Conservation (phyloP, 129 eudicot species). For the Flaveria brownii region DNA sequence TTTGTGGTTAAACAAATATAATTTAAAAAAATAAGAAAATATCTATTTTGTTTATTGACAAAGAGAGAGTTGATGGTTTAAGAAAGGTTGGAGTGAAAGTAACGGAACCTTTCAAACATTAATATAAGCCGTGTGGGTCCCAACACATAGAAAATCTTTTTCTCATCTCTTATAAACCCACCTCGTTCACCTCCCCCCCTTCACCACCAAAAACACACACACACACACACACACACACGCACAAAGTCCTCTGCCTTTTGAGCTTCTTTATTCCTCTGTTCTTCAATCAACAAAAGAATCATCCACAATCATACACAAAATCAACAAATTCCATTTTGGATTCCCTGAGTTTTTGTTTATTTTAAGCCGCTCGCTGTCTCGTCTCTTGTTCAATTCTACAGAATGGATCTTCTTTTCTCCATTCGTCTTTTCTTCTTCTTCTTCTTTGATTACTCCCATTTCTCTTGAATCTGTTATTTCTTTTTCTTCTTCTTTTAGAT, state of each 20-base stretch:
- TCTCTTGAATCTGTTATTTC: not conserved
- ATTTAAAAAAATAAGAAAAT: not conserved
- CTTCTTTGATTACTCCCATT: not conserved
- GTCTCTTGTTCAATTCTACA: not conserved
- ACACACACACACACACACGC: too few species aligned
- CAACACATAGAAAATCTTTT: conserved; percentile 38
- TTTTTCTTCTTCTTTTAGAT: conserved; percentile 12
- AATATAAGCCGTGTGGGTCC: conserved; percentile 50
- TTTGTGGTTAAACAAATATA: too few species aligned
- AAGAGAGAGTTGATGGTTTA: too few species aligned
- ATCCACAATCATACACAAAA: conserved; percentile 11
- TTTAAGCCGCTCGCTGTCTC: conserved; percentile 55
- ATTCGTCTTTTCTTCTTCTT: not conserved
- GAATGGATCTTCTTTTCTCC: conserved; percentile 24
- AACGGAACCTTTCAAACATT: conserved; percentile 25
- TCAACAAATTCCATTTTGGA: conserved; percentile 31
- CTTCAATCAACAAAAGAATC: conserved; percentile 23
- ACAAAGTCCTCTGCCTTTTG: conserved; percentile 37
- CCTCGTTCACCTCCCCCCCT: conserved; percentile 24
- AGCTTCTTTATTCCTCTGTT: conserved; percentile 28
- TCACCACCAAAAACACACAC: conserved; percentile 27
- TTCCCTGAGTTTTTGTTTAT: conserved; percentile 7
- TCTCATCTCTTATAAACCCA: conserved; percentile 57
- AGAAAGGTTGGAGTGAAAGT: conserved; percentile 52
- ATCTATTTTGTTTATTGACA: not conserved